These are phyloP conservation scores for Cyberlindnera mycetangii DNA, from an alignment of 805 yeast species.

Conservation along the genomic window DNA sequence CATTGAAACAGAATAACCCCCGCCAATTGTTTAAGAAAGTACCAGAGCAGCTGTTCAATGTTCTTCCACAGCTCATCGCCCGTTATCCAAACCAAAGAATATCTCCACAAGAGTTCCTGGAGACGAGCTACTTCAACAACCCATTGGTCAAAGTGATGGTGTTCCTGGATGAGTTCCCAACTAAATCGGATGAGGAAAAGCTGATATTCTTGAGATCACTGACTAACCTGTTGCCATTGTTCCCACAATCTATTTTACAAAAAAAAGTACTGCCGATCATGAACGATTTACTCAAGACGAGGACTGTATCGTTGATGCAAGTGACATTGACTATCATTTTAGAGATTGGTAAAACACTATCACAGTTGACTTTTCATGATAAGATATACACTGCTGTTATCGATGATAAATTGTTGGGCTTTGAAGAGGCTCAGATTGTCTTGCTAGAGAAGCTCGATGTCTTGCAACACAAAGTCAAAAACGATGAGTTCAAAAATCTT, in stretches of 20 bases:
- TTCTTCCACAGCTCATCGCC: slow-evolving; percentile 52
- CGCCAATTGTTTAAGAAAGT: slow-evolving; percentile 49
- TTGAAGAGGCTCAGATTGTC: slow-evolving; percentile 40
- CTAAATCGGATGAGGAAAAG: slow-evolving; percentile 67
- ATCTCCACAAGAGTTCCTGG: slow-evolving; percentile 63
- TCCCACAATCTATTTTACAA: slow-evolving; percentile 40
- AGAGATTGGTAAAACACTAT: slow-evolving; percentile 59
- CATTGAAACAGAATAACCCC: slow-evolving; percentile 38
- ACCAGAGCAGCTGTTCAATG: slow-evolving; percentile 50
- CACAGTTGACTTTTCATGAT: slow-evolving; percentile 77
- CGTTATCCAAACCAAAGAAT: slow-evolving; percentile 56
- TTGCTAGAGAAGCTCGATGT: slow-evolving; percentile 47
- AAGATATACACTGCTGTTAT: slow-evolving; percentile 19
- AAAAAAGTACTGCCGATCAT: slow-evolving; percentile 76
- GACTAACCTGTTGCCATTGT: slow-evolving; percentile 47
- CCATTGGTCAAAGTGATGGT: slow-evolving; percentile 77
- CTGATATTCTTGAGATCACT: slow-evolving; percentile 66
- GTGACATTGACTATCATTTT: slow-evolving; percentile 54
- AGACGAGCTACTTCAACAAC: slow-evolving; percentile 74
- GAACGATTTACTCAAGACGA: slow-evolving; percentile 45
- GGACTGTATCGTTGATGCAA: slow-evolving; percentile 41
- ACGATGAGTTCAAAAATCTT: slow-evolving; percentile 45
- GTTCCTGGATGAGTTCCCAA: slow-evolving; percentile 78
- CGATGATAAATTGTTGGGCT: slow-evolving; percentile 35
- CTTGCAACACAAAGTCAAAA: slow-evolving; percentile 42